phyloP scores from a whole-genome alignment of 345 rosid species.

The Citrus trifoliata region DNA sequence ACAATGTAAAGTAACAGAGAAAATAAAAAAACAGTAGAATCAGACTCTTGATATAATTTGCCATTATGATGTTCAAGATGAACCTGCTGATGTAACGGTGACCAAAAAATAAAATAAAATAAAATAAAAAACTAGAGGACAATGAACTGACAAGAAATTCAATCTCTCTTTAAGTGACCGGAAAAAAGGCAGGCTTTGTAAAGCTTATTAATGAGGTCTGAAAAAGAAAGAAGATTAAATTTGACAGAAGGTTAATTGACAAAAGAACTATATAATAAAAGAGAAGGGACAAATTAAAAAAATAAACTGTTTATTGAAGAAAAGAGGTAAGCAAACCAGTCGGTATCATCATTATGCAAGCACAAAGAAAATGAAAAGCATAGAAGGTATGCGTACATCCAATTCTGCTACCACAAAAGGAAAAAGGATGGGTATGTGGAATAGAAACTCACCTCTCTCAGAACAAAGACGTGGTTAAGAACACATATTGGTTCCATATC shows the following conservation, averaged over 20 bases:
- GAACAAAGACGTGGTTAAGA: slow-evolving; percentile 91
- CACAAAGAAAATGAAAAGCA: not conserved
- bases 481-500: slow-evolving; percentile 99
- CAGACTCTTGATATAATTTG: not conserved
- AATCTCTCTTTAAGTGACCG: not conserved
- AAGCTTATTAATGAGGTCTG: not conserved
- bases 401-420: slow-evolving; percentile 2
- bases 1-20: not conserved
- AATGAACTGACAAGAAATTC: not conserved
- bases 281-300: not conserved
- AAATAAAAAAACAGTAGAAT: not conserved
- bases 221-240: not conserved
- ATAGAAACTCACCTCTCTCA: slow-evolving; percentile 76
- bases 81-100: not conserved
- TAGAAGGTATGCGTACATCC: not conserved
- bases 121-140: not conserved
- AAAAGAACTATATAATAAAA: not conserved
- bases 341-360: not conserved
- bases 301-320: not conserved
- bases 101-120: not conserved
- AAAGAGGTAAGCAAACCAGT: not conserved
- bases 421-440: not conserved
- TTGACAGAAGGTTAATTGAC: not conserved
- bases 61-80: too few species aligned
- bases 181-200: not conserved